These are phyloP conservation scores for Fomitopsis serialis DNA, from an alignment of 768 basidiomycete species.

Conservation along the genomic window DNA sequence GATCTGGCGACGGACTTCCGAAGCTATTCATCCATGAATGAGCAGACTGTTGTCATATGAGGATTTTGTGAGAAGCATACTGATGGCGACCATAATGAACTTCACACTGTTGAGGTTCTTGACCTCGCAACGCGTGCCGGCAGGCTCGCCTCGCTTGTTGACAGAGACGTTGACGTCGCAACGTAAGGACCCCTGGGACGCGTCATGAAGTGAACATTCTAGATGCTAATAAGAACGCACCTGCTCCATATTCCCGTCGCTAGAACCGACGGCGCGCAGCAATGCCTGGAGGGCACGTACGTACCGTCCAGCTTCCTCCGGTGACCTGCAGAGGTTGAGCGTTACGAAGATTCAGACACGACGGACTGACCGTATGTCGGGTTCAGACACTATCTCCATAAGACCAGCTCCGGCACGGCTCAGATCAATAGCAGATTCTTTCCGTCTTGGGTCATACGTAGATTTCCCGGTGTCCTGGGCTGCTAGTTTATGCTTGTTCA, in stretches of 20 bases:
- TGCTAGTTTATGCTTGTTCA: background rate
- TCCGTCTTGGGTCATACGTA: conserved; percentile 46
- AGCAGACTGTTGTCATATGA: too few species aligned
- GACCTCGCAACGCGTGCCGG: conserved; percentile 87
- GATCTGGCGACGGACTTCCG: conserved; percentile 80
- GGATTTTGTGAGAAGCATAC: conserved; percentile 51
- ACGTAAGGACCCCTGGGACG: conserved; percentile 76
- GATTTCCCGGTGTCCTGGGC: conserved; percentile 89
- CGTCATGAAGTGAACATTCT: conserved; percentile 2
- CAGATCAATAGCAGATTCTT: conserved; percentile 67
- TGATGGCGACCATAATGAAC: conserved; percentile 80
- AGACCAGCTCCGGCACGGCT: conserved; percentile 87
- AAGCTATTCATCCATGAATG: conserved; percentile 38
- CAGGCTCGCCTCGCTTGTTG: conserved; percentile 54
- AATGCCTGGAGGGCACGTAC: conserved; percentile 78
- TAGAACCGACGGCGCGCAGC: conserved; percentile 77
- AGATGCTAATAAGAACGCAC: conserved; percentile 33
- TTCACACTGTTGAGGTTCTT: conserved; percentile 94
- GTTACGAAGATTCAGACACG: background rate
- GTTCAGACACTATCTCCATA: conserved; percentile 94
- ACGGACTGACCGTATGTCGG: conserved; percentile 66
- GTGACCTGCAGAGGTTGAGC: conserved; percentile 38
- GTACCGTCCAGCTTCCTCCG: conserved; percentile 88
- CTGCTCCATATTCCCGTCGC: conserved; percentile 97
- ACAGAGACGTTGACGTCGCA: conserved; percentile 97